Evolutionary conservation across 164 flowering plant species (phyloP), one percentile per base, ranked within the genome.

Genomic region (Brasenia schreberi): DNA sequence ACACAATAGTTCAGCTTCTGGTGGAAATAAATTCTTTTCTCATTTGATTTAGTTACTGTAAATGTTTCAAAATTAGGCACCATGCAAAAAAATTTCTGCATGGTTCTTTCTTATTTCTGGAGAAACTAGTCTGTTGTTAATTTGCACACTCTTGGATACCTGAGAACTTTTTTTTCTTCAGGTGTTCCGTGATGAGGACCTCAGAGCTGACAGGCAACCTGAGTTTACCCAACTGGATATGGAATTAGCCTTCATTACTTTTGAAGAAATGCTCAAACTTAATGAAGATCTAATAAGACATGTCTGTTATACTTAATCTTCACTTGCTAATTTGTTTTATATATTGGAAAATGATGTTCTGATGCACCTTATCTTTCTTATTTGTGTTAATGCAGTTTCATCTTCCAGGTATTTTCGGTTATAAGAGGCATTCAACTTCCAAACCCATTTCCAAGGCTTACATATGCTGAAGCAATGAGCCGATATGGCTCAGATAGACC

Each of bases 141-240:
- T 23, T 23, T 23, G 27, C 27, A 23, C 1, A 23, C 27, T 23
- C 1, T 23, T 45, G 7, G 53, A 45, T 45, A 45, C 53, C 12
- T 23, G 27, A 23, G 0, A 23, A 23, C 27, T 60, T 17, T 1
- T 11, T 19, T n/a, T 9, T 19, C 9, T 60, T 23, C 82, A 88
- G 98, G 75, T 93, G 98, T 93, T 93, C 64, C 85, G 97, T 52
- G 97, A 93, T 84, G 98, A 93, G 79, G 98, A 90, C 79, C 77
- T 90, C 58, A 83, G 98, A 71, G 94, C 96, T 14, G 96, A 93
- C 81, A 83, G 97, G 66, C 98, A 93, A 65, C 98, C 96, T 42
- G 98, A 93, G 75, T 93, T 93, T 82, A 90, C 98, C 14, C 98
- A 93, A 67, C 86, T 93, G 19, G 97, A 93, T 83, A 86, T 93